A percentile compares a stretch with the other conserved stretches of the same genome.
phyloP scores from a whole-genome alignment of 2,329 filamentous ascomycete genomes.

The Scopulariopsis brevicaulis region DNA sequence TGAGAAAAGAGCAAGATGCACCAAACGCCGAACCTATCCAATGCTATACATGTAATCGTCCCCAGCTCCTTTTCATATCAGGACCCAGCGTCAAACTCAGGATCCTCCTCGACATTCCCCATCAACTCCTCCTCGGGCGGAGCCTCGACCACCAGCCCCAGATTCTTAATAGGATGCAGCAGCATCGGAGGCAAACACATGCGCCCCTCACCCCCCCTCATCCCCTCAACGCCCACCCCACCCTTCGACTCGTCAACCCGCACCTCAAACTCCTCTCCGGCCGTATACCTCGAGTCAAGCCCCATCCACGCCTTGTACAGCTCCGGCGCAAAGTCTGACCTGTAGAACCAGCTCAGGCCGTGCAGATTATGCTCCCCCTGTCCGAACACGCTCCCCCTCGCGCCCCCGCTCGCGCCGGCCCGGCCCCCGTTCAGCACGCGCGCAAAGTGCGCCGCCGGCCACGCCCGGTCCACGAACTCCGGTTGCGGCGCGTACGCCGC shows the following conservation, averaged over 20 bases:
- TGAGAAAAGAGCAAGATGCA: neutral
- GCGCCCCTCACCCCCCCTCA: slow-evolving; percentile 62
- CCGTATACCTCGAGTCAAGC: slow-evolving; percentile 65
- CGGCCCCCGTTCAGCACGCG: slow-evolving; percentile 69
- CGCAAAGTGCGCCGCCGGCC: slow-evolving; percentile 71
- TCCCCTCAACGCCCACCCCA: slow-evolving; percentile 33
- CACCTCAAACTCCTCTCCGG: slow-evolving; percentile 65
- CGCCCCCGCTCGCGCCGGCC: slow-evolving; percentile 64
- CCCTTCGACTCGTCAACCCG: slow-evolving; percentile 40
- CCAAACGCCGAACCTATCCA: neutral
- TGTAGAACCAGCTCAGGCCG: slow-evolving; percentile 88
- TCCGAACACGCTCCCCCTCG: slow-evolving; percentile 62
- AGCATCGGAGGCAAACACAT: slow-evolving; percentile 91
- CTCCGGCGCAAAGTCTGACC: slow-evolving; percentile 68
- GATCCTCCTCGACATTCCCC: slow-evolving; percentile 22
- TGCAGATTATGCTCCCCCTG: slow-evolving; percentile 82
- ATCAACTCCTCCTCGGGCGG: slow-evolving; percentile 27
- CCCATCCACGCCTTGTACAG: slow-evolving; percentile 82
- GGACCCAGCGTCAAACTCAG: slow-evolving; percentile 34
- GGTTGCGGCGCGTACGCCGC: slow-evolving; percentile 86
- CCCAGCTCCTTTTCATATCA: slow-evolving; percentile 11
- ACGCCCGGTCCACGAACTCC: slow-evolving; percentile 75
- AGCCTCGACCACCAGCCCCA: slow-evolving; percentile 53
- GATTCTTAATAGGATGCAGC: slow-evolving; percentile 75
- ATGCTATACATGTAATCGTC: neutral